These are phyloP conservation scores for Colletotrichum noveboracense DNA, from an alignment of 2,329 filamentous ascomycete species.

Conservation along the genomic window DNA sequence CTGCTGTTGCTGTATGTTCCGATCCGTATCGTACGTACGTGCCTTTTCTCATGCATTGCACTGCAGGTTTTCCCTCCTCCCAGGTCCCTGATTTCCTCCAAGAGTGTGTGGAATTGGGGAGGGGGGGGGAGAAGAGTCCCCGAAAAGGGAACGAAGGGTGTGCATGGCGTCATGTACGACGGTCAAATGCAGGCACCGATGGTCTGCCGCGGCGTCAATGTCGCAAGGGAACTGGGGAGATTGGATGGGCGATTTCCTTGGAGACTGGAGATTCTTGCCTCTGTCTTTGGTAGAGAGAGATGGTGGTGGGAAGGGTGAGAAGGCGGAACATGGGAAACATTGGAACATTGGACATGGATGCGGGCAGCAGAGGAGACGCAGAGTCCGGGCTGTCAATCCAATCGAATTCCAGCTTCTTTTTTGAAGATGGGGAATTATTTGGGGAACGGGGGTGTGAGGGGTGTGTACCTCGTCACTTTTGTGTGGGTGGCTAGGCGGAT, in stretches of 20 bases:
- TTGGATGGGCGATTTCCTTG: background rate
- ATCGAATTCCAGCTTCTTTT: background rate
- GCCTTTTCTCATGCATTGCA: background rate
- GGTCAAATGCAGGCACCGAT: conserved; percentile 18
- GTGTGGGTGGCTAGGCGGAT: background rate
- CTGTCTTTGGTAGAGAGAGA: background rate
- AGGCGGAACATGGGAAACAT: background rate
- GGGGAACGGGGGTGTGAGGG: background rate
- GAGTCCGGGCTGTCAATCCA: background rate
- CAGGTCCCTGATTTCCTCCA: background rate
- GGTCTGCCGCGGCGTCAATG: conserved; percentile 1
- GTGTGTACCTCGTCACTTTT: background rate
- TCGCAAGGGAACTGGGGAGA: background rate
- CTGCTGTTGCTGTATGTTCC: background rate
- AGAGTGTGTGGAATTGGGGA: background rate
- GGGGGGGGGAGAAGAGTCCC: background rate
- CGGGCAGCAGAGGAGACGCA: background rate
- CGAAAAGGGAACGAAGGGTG: background rate
- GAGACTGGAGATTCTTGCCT: background rate
- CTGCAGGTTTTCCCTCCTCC: background rate
- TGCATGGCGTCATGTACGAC: conserved; percentile 19
- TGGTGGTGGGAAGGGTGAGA: background rate
- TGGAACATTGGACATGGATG: background rate
- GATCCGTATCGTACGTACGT: background rate
- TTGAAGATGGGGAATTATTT: background rate